phyloP scores from a whole-genome alignment of 2,329 filamentous ascomycete genomes.

The Ramichloridium luteum region DNA sequence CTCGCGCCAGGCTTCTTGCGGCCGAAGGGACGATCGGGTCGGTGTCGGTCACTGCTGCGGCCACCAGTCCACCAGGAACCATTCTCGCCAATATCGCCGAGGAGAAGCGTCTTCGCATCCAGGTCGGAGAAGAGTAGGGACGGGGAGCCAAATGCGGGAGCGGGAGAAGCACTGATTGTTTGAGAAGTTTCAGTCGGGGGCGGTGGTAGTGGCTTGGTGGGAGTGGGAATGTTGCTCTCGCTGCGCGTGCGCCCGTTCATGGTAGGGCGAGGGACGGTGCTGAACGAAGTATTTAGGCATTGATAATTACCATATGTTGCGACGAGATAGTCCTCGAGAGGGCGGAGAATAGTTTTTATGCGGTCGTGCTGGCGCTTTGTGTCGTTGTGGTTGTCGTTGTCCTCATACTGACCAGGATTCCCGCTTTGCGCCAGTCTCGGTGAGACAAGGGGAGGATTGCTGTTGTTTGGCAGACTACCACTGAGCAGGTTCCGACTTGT shows the following conservation, averaged over 20 bases:
- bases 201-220: conserved; percentile 16
- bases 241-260: conserved; percentile 29
- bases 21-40: conserved; percentile 18
- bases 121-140: conserved; percentile 41
- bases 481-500: too few species aligned
- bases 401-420: too few species aligned
- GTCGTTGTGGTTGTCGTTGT: too few species aligned
- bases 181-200: conserved; percentile 17
- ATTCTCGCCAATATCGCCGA: conserved; percentile 70
- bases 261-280: conserved; percentile 37
- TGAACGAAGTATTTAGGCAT: conserved; percentile 67
- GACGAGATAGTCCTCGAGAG: conserved; percentile 65
- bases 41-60: conserved; percentile 29
- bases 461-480: too few species aligned
- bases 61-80: conserved; percentile 72
- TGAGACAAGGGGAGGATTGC: too few species aligned
- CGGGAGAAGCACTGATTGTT: too few species aligned
- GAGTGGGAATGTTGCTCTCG: conserved; percentile 30
- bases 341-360: conserved; percentile 55
- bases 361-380: conserved; percentile 22
- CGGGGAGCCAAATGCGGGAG: conserved; percentile 27
- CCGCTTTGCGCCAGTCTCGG: too few species aligned
- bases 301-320: conserved; percentile 56
- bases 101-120: conserved; percentile 60
- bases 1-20: conserved; percentile 21